These are phyloP conservation scores for Trichoderma gamsii DNA, from an alignment of 495 filamentous ascomycete genomes.

Conservation along the genomic window DNA sequence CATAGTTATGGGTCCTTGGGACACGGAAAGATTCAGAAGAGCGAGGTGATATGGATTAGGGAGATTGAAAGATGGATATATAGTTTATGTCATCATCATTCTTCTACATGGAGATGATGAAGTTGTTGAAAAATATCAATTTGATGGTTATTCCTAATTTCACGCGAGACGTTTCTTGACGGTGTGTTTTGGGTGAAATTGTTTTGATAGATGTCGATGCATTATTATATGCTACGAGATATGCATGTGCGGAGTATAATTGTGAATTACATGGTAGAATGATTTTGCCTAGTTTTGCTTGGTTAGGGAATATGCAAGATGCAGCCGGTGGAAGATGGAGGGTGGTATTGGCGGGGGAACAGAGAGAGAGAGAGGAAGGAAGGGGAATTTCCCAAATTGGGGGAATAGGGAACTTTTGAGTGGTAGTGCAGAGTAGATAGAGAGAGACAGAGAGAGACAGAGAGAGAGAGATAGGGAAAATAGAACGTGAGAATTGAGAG, in stretches of 20 bases:
- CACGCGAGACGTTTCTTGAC: too few species aligned
- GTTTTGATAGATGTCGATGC: too few species aligned
- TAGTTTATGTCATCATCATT: neutral
- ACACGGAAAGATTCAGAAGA: neutral
- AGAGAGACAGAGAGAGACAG: neutral
- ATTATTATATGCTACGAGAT: too few species aligned
- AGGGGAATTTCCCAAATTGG: neutral
- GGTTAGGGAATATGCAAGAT: conserved; percentile 6
- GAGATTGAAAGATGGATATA: neutral
- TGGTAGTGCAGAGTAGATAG: neutral
- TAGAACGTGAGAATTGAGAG: too few species aligned
- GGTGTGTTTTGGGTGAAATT: too few species aligned
- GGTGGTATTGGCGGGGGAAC: neutral
- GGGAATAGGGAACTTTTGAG: neutral
- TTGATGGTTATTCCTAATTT: too few species aligned
- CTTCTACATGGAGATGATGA: neutral
- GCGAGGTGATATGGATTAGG: neutral
- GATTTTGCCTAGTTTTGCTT: neutral
- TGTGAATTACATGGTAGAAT: neutral
- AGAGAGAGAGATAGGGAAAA: too few species aligned
- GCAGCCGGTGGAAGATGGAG: conserved; percentile 1
- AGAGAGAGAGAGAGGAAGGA: neutral
- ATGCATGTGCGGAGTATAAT: neutral
- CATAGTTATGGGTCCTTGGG: neutral
- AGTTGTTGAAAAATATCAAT: too few species aligned